Evolutionary conservation across 495 filamentous ascomycete genomes (phyloP).

Genomic region (Extremus antarcticus): DNA sequence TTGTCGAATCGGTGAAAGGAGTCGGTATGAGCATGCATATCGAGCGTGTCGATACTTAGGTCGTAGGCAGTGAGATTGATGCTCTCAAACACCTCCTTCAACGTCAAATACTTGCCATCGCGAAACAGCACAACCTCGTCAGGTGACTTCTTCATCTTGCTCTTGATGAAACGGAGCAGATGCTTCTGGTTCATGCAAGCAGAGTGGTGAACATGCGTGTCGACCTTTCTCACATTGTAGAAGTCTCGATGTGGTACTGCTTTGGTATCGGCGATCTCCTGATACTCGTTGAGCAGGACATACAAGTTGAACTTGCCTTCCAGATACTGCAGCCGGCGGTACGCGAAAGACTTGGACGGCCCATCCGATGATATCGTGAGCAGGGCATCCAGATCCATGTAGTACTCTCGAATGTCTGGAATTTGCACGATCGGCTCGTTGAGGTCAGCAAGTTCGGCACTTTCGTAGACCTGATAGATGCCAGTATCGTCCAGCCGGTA

Average conservation of each 20-base stretch:
- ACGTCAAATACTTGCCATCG: slow-evolving; percentile 83
- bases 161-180: slow-evolving; percentile 94
- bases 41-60: slow-evolving; percentile 92
- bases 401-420: slow-evolving; percentile 84
- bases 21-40: slow-evolving; percentile 98
- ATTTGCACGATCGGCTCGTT: slow-evolving; percentile 63
- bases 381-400: slow-evolving; percentile 84
- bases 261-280: slow-evolving; percentile 96
- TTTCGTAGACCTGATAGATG: slow-evolving; percentile 85
- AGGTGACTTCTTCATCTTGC: slow-evolving; percentile 95
- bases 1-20: slow-evolving; percentile 99
- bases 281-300: slow-evolving; percentile 83
- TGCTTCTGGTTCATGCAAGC: slow-evolving; percentile 99
- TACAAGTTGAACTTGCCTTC: slow-evolving; percentile 96
- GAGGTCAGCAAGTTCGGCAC: slow-evolving; percentile 45
- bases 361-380: slow-evolving; percentile 81
- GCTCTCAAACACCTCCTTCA: slow-evolving; percentile 90
- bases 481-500: slow-evolving; percentile 72
- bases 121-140: slow-evolving; percentile 88
- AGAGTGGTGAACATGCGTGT: slow-evolving; percentile 98
- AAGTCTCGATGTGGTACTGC: slow-evolving; percentile 95
- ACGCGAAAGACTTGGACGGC: slow-evolving; percentile 93
- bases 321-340: slow-evolving; percentile 82
- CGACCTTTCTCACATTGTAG: slow-evolving; percentile 97
- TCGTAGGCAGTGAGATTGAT: slow-evolving; percentile 97